Base-by-base conservation (phyloP, 2,329 filamentous ascomycete species). In the Cercospora sojina region DNA sequence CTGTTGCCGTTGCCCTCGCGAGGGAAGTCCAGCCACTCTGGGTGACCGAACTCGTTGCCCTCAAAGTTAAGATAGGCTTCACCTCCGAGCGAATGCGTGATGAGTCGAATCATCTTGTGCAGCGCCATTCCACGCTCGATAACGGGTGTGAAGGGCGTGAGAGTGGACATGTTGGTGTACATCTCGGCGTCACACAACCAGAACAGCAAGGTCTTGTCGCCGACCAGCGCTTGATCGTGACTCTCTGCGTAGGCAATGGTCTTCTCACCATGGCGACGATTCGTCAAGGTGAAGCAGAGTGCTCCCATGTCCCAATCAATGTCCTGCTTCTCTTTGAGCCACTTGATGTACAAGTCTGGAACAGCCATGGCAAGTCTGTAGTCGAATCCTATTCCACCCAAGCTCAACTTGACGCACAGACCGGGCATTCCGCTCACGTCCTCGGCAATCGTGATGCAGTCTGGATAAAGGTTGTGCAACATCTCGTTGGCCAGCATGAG, bases 11-110 rank as follows among this genome's bases (percentile, higher is more conserved):
- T 78, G 64, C 95, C 95, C 75, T 90, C 92, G 60, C 95, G 91
- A 3, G 95, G 95, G 80, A 99, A 99, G 79, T 99, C 95, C 43
- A 99, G 90, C 95, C 95, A 99, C 80, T 99, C 95, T 0, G 95
- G 95, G 77, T 99, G 95, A 0, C 95, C 95, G 76, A 99, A 99
- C 80, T 99, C 95, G 79, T 99, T 99, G 68, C 95, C 95, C 81
- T 97, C 93, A 74, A 99, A 99, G 82, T 98, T 99, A 62, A 99
- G 90, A 77, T 97, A 99, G 43, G 94, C 95, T 80, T 99, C 95
- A 64, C 95, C 95, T 66, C 95, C 95, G 16, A 99, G 86, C 49
- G 85, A 87, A 77, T 99, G 94, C 1, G 95, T 98, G 70, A 99
- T 83, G 16, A 99, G 87, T 13, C 95, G 91, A 75, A 99, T 97